Base-by-base conservation (phyloP, 1,139 yeast species). In the Blastobotrys malaysiensis region DNA sequence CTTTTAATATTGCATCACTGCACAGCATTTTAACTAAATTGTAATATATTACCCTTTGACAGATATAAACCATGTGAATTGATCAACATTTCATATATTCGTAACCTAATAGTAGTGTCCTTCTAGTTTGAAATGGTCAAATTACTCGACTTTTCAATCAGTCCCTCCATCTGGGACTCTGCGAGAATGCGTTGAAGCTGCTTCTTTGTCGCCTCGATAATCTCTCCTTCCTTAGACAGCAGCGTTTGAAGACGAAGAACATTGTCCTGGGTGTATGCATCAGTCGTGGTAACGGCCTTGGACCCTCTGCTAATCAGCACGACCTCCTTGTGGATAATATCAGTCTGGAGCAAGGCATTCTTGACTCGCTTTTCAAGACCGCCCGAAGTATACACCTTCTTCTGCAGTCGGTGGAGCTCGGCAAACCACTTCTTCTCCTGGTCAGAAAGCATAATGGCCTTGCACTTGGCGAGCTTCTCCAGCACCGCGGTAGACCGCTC, bases 391-490 rank as follows among this genome's bases (percentile, higher is more conserved):
- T 59, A 55, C 22, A 64, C 53, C n/a, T 52, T 52, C 13, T 53
- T 48, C 46, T 62, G 61, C 31, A 67, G 57, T 11, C 69, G 64
- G 49, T 69, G 70, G 13, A 79, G 66, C 59, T 77, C 82, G 22
- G 64, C 69, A 58, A 75, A 72, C 81, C 82, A 79, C 36, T 63
- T 66, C 57, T 68, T 65, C 60, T 79, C 84, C 13, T 72, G 66
- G 1, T 67, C 66, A 50, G 75, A 71, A 31, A 78, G 61, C 1
- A 74, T 71, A 13, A 67, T 52, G 13, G 69, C 65, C 27, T 64
- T 61, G 20, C 58, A 59, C 45, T 55, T 63, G 54, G 55, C 56
- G 5, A 76, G 53, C 36, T 62, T 67, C 2, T 65, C 61, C 13
- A 65, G 63, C 5, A 78, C 59, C 14, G 55, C 57, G 2, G 61